Base-by-base conservation (phyloP, 2,329 filamentous ascomycete genomes). In the Rutstroemia sp. region DNA sequence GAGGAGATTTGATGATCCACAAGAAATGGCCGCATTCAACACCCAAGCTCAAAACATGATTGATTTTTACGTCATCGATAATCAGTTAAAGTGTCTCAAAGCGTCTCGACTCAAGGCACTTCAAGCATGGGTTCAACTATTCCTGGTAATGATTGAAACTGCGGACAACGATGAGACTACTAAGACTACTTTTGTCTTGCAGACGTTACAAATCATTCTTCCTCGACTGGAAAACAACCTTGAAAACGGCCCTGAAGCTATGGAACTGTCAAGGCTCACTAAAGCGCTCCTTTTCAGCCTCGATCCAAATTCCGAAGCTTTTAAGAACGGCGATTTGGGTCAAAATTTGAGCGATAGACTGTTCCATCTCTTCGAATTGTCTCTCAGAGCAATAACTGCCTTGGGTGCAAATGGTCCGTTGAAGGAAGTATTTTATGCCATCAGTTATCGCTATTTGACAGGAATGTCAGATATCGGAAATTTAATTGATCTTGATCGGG, bases 291-390 rank as follows among this genome's bases (percentile, higher is more conserved):
- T 92, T 4, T 87, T 84, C 68, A 83, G 87, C 69, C 75, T 94
- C 65, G 81, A 91, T 69, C 75, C 86, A 72, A 62, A 73, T 48
- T 70, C 72, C 10, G 70, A 70, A 17, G 71, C 72, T 3, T 75
- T 69, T 58, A 66, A 67, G 44, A 68, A 72, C 45, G 64, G 68
- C 12, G 76, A 81, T 60, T 75, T 81, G 55, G 81, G 86, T 38
- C 89, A 90, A 68, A 78, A 92, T 25, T 84, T 94, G 37, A 88
- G 90, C 68, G 92, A 97, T 69, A 89, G 94, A 67, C 78, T 97
- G 0, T 92, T 91, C 68, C 88, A 96, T 67, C 80, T 97, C 4
- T 96, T 99, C 77, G 88, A 95, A 60, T 82, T 90, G 41, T 92
- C 89, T 60, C 77, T 96, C 14, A 81, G 86, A 64, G 89, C 90